These are phyloP conservation scores for Monosporascus cannonballus DNA, from an alignment of 2,329 filamentous ascomycete species.

Conservation along the genomic window DNA sequence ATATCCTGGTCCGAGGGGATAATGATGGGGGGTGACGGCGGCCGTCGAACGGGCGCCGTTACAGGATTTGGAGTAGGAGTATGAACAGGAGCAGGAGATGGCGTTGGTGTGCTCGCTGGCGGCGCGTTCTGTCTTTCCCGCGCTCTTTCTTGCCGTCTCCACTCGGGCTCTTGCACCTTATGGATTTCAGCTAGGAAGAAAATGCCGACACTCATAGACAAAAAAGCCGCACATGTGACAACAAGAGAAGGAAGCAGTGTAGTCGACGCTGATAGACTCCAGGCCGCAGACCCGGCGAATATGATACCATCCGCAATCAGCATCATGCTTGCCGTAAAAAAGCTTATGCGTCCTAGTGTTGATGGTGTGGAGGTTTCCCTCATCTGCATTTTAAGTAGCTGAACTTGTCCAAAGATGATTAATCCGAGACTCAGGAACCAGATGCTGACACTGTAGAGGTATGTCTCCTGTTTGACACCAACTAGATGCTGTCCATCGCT, in stretches of 20 bases:
- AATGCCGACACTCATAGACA: constrained; percentile 51
- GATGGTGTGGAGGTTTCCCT: constrained; percentile 62
- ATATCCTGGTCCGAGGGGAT: constrained; percentile 59
- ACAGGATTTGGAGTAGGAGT: constrained; percentile 14
- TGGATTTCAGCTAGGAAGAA: constrained; percentile 56
- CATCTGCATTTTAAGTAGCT: constrained; percentile 58
- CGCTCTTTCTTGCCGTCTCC: constrained; percentile 36
- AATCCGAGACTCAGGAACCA: constrained; percentile 52
- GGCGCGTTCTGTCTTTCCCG: constrained; percentile 22
- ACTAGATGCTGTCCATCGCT: constrained; percentile 48
- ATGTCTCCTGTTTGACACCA: constrained; percentile 56
- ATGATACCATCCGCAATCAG: constrained; percentile 56
- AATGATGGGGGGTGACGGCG: constrained; percentile 43
- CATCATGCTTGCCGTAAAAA: constrained; percentile 57
- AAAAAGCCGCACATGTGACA: constrained; percentile 45
- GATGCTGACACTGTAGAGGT: constrained; percentile 49
- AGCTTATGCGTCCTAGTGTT: constrained; percentile 60
- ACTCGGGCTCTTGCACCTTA: constrained; percentile 54
- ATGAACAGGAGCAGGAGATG: constrained; percentile 6
- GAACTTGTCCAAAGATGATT: constrained; percentile 55
- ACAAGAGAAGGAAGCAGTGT: constrained; percentile 53
- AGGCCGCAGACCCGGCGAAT: constrained; percentile 50
- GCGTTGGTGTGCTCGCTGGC: constrained; percentile 14
- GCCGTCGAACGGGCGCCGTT: constrained; percentile 15
- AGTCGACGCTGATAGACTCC: constrained; percentile 48